These are phyloP conservation scores for Wickerhamiella australiensis DNA, from an alignment of 805 yeast species.

Conservation along the genomic window DNA sequence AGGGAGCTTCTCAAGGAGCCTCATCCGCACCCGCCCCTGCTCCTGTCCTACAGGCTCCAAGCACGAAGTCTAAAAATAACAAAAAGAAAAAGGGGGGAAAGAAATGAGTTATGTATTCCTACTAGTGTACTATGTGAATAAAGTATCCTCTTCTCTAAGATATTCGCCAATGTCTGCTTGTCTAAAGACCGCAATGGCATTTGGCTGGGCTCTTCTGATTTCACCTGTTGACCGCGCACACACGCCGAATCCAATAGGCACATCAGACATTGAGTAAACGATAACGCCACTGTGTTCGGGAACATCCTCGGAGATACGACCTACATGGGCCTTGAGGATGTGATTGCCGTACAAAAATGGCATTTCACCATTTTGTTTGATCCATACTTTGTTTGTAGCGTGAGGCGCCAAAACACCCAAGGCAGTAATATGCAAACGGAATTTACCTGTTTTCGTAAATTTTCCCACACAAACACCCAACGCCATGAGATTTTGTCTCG, in stretches of 20 bases:
- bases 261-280: slow-evolving; percentile 81
- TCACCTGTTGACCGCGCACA: slow-evolving; percentile 85
- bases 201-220: slow-evolving; percentile 78
- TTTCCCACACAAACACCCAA: slow-evolving; percentile 90
- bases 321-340: slow-evolving; percentile 90
- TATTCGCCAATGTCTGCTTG: slow-evolving; percentile 97
- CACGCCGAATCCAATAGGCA: slow-evolving; percentile 91
- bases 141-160: slow-evolving; percentile 92
- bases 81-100: slow-evolving; percentile 24
- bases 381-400: slow-evolving; percentile 92
- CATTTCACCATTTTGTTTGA: slow-evolving; percentile 96
- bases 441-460: slow-evolving; percentile 94
- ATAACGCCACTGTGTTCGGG: slow-evolving; percentile 97
- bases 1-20: slow-evolving; percentile 21
- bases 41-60: slow-evolving; percentile 9
- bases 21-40: slow-evolving; percentile 3
- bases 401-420: slow-evolving; percentile 68
- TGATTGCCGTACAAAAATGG: slow-evolving; percentile 95
- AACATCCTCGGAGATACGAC: slow-evolving; percentile 92
- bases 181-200: slow-evolving; percentile 88
- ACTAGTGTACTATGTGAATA: slow-evolving; percentile 50
- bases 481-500: slow-evolving; percentile 83
- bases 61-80: slow-evolving; percentile 24
- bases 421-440: slow-evolving; percentile 88
- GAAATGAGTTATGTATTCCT: slow-evolving; percentile 18